phyloP scores from a whole-genome alignment of 1,139 yeast genomes.

The Candida anutae region DNA sequence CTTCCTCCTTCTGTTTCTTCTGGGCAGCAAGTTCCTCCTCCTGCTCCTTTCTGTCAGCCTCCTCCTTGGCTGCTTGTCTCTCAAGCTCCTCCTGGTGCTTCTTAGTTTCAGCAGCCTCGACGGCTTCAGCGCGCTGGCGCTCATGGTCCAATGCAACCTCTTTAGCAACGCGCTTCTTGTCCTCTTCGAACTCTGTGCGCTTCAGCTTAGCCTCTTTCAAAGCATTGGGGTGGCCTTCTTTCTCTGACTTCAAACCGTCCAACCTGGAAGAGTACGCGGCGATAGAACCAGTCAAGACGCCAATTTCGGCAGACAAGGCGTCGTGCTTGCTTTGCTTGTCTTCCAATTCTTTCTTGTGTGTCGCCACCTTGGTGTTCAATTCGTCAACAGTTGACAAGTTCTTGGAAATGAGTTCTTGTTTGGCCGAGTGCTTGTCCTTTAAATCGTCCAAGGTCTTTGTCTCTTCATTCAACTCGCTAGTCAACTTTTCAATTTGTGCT shows the following conservation, averaged over 20 bases:
- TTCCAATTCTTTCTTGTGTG: conserved; percentile 25
- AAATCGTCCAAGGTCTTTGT: conserved; percentile 33
- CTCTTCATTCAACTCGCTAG: conserved; percentile 33
- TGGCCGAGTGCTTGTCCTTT: conserved; percentile 32
- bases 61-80: conserved; percentile 25
- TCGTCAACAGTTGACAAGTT: conserved; percentile 34
- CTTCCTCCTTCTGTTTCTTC: conserved; percentile 15
- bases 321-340: conserved; percentile 33
- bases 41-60: conserved; percentile 22
- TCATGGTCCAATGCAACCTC: conserved; percentile 33
- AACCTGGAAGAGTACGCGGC: conserved; percentile 41
- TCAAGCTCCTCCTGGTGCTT: conserved; percentile 41
- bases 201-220: conserved; percentile 38
- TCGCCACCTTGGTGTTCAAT: conserved; percentile 28
- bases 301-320: conserved; percentile 37
- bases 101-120: conserved; percentile 41
- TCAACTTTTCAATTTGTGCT: conserved; percentile 33
- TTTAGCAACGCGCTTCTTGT: conserved; percentile 34
- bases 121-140: conserved; percentile 39
- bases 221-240: conserved; percentile 27
- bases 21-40: conserved; percentile 22
- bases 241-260: conserved; percentile 30
- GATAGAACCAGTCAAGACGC: conserved; percentile 33
- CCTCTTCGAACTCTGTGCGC: conserved; percentile 35
- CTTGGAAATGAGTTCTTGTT: conserved; percentile 27